phyloP scores from a whole-genome alignment of 2,329 filamentous ascomycete species.

The Triangularia setosa region DNA sequence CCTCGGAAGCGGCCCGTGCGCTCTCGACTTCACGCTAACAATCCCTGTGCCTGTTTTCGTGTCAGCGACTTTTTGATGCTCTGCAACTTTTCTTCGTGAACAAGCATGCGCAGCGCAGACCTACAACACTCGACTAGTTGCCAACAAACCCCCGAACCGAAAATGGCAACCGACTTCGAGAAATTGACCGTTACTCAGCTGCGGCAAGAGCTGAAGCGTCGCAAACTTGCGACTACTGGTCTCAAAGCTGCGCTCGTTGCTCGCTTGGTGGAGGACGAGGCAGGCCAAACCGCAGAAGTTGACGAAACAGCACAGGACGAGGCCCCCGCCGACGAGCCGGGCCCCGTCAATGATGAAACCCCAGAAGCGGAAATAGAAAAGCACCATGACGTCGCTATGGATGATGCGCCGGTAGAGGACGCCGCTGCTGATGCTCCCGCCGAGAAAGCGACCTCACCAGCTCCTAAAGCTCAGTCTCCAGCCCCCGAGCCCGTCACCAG shows the following conservation, averaged over 20 bases:
- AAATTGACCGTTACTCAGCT: conserved; percentile 71
- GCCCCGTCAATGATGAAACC: background rate
- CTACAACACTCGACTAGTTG: background rate
- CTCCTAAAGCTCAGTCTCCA: background rate
- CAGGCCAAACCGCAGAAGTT: conserved; percentile 13
- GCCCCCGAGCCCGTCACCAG: background rate
- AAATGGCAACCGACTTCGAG: conserved; percentile 49
- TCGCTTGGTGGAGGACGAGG: conserved; percentile 47
- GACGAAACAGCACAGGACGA: conserved; percentile 10
- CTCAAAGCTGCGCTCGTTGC: conserved; percentile 69
- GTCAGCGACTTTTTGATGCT: conserved; percentile 10
- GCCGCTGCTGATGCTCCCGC: background rate
- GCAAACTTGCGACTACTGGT: conserved; percentile 65
- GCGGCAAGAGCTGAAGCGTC: conserved; percentile 68
- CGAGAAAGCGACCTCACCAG: background rate
- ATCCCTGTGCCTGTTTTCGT: conserved; percentile 2
- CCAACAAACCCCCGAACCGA: conserved; percentile 2
- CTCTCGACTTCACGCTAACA: background rate
- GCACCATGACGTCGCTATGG: background rate
- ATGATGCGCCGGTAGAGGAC: background rate
- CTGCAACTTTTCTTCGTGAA: conserved; percentile 7
- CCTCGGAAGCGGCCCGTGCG: background rate
- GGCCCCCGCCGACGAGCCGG: conserved; percentile 5
- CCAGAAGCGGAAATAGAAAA: background rate
- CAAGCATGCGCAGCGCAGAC: background rate